A percentile compares a stretch with the other conserved stretches of the same genome.
phyloP scores from a whole-genome alignment of 768 basidiomycete genomes.

The Leccinum boreale region DNA sequence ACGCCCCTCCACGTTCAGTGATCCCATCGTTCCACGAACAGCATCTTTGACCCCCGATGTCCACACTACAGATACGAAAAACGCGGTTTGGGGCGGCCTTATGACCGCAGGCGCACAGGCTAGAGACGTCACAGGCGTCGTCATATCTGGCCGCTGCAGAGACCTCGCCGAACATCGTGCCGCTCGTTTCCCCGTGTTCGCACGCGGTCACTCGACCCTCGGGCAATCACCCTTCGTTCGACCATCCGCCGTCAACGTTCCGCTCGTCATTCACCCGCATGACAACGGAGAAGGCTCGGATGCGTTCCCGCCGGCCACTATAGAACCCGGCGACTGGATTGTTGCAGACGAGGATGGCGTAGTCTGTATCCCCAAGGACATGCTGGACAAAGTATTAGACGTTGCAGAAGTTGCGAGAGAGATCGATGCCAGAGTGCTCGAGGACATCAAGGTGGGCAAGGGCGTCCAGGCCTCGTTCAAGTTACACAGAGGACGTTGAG shows the following conservation, averaged over 20 bases:
- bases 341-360: constrained; percentile 90
- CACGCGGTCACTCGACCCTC: constrained; percentile 76
- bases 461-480: constrained; percentile 79
- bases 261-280: constrained; percentile 45
- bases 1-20: constrained; percentile 63
- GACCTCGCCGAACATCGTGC: constrained; percentile 77
- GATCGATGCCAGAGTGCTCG: constrained; percentile 68
- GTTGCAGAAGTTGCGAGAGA: constrained; percentile 56
- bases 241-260: constrained; percentile 69
- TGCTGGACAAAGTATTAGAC: constrained; percentile 54
- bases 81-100: constrained; percentile 90
- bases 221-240: constrained; percentile 85
- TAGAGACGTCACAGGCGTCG: constrained; percentile 65
- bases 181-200: constrained; percentile 76
- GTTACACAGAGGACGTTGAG: constrained; percentile 57
- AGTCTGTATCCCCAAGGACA: constrained; percentile 64
- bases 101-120: constrained; percentile 85
- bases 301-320: constrained; percentile 49
- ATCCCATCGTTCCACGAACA: neutral
- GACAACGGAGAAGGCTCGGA: constrained; percentile 32
- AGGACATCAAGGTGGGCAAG: constrained; percentile 71
- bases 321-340: constrained; percentile 78
- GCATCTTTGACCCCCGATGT: neutral
- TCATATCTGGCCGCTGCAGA: constrained; percentile 83
- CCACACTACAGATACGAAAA: constrained; percentile 54